Conservation (phyloP, 1,284 basidiomycete genomes). For the Ceratobasidium sp. region DNA sequence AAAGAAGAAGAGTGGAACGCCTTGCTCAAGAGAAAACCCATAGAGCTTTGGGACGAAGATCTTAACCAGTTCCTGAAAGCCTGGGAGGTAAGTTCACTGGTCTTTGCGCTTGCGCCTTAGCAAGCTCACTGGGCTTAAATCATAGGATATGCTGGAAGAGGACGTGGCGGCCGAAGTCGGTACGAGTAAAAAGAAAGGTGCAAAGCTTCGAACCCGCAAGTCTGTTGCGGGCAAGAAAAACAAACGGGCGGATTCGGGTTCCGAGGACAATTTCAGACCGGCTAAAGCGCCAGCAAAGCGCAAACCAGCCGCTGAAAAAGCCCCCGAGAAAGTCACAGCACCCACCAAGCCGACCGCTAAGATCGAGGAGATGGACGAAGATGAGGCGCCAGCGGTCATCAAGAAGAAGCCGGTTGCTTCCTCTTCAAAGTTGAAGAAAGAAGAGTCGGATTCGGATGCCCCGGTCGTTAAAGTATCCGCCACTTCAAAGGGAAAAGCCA, state of each 20-base stretch:
- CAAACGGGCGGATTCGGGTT: slow-evolving; percentile 63
- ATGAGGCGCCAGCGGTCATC: slow-evolving; percentile 39
- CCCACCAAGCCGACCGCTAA: slow-evolving; percentile 61
- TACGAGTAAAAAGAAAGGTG: slow-evolving; percentile 75
- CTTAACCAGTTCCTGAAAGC: slow-evolving; percentile 84
- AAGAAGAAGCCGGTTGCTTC: slow-evolving; percentile 44
- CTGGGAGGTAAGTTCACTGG: slow-evolving; percentile 76
- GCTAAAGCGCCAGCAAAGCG: slow-evolving; percentile 65
- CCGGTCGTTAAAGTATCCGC: slow-evolving; percentile 43
- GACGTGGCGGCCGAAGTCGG: slow-evolving; percentile 67
- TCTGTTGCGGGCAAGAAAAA: slow-evolving; percentile 66
- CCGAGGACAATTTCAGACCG: slow-evolving; percentile 81
- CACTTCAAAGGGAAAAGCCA: slow-evolving; percentile 50
- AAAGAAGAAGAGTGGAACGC: slow-evolving; percentile 87
- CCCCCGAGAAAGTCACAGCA: slow-evolving; percentile 54
- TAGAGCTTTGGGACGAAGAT: slow-evolving; percentile 92
- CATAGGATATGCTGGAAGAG: slow-evolving; percentile 69
- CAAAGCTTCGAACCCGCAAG: slow-evolving; percentile 76
- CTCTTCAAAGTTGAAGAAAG: slow-evolving; percentile 51
- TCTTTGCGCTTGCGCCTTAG: not conserved
- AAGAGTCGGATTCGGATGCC: slow-evolving; percentile 48
- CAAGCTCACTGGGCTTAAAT: slow-evolving; percentile 47
- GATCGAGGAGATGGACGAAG: slow-evolving; percentile 65
- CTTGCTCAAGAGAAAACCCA: slow-evolving; percentile 82
- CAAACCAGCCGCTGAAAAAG: slow-evolving; percentile 57